Evolutionary conservation across 2,329 filamentous ascomycete genomes (phyloP).

Genomic region (Ascosphaera aggregata): DNA sequence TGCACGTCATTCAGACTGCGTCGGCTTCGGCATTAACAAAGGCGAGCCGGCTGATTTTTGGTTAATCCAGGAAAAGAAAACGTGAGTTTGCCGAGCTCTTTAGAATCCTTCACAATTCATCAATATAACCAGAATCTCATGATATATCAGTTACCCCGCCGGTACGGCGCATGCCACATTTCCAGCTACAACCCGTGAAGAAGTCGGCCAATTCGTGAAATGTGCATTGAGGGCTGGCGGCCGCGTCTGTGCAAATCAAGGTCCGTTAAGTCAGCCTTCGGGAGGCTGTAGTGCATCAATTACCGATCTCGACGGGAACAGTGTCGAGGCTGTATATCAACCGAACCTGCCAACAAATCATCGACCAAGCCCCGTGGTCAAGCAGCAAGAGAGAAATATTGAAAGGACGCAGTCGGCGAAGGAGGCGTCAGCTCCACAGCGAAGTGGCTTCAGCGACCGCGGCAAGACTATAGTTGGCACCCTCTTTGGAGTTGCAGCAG

Average conservation of each 20-base stretch:
- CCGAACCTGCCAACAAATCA: conserved; percentile 8
- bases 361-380: background rate
- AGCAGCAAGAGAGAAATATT: background rate
- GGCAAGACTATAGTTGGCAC: conserved; percentile 48
- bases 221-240: conserved; percentile 42
- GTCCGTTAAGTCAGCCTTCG: conserved; percentile 27
- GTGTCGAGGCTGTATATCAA: conserved; percentile 51
- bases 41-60: conserved; percentile 35
- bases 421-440: background rate
- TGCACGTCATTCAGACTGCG: conserved; percentile 34
- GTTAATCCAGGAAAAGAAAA: conserved; percentile 35
- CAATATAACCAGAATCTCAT: conserved; percentile 1
- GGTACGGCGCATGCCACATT: conserved; percentile 41
- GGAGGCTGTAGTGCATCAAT: conserved; percentile 40
- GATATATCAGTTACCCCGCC: conserved; percentile 20
- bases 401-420: background rate
- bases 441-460: background rate
- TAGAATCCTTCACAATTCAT: background rate
- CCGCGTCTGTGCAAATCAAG: conserved; percentile 32
- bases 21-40: conserved; percentile 35
- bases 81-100: conserved; percentile 18
- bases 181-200: conserved; percentile 38
- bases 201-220: conserved; percentile 49
- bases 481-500: conserved; percentile 55
- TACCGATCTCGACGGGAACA: conserved; percentile 63